Conservation (phyloP, 164 flowering plant species). For the Taxillus chinensis region DNA sequence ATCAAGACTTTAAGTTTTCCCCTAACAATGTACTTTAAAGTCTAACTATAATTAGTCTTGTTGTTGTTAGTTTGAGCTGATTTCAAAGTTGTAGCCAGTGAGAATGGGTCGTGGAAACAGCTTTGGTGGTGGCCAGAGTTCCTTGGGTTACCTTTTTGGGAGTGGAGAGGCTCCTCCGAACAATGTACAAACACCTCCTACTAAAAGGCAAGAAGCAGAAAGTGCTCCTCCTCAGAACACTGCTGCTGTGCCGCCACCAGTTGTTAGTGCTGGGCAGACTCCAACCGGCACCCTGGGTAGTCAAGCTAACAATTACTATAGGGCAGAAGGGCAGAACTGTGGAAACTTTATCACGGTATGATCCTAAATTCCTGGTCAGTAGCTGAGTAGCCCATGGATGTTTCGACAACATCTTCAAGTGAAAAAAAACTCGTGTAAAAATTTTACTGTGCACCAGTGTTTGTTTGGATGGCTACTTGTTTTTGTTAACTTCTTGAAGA, state of each 20-base stretch:
- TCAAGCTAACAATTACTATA: constrained; percentile 30
- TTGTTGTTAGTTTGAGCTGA: not conserved
- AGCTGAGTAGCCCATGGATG: too few relatives aligned
- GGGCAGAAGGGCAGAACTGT: constrained; percentile 43
- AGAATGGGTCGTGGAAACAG: constrained; percentile 51
- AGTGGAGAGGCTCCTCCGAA: constrained; percentile 24
- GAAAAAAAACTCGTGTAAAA: too few relatives aligned
- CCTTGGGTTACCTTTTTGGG: constrained; percentile 46
- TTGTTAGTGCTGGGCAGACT: constrained; percentile 24
- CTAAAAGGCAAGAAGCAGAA: constrained; percentile 7
- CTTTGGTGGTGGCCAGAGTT: constrained; percentile 55
- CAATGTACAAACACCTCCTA: constrained; percentile 16
- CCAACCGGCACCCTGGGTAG: constrained; percentile 35
- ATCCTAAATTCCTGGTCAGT: not conserved
- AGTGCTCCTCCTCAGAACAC: constrained; percentile 18
- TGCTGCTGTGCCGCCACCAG: constrained; percentile 6
- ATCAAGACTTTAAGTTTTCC: too few relatives aligned
- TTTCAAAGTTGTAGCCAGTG: not conserved
- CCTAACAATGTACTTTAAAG: not conserved
- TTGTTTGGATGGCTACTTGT: too few relatives aligned
- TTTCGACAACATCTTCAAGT: too few relatives aligned
- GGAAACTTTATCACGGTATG: constrained; percentile 45
- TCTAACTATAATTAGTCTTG: not conserved
- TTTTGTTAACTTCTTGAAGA: too few relatives aligned
- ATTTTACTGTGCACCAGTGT: too few relatives aligned